phyloP scores from a whole-genome alignment of 805 yeast species.

The Kurtzmaniella cleridarum region DNA sequence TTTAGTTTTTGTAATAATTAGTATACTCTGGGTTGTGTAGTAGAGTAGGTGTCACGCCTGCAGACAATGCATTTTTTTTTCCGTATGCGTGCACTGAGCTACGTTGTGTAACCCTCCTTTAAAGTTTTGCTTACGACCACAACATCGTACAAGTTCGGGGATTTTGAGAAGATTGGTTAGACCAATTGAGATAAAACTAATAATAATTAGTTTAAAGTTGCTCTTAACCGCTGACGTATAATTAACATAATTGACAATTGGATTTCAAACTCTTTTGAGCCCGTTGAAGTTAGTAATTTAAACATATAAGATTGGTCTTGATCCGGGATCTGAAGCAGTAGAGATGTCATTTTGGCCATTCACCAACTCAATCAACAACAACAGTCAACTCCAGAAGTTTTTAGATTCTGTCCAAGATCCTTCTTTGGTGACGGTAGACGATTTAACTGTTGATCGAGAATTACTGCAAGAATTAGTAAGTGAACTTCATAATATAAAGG shows the following conservation, averaged over 20 bases:
- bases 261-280: not conserved
- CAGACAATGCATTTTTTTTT: too few relatives aligned
- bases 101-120: too few relatives aligned
- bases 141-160: too few relatives aligned
- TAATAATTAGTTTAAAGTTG: too few relatives aligned
- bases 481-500: conserved; percentile 33
- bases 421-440: conserved; percentile 25
- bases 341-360: conserved; percentile 45
- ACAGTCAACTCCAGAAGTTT: conserved; percentile 35
- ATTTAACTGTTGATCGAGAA: conserved; percentile 25
- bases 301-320: not conserved
- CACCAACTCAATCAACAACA: conserved; percentile 29
- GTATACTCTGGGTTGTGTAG: too few relatives aligned
- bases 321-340: not conserved
- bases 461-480: conserved; percentile 33
- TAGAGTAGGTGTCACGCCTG: too few relatives aligned
- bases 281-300: not conserved
- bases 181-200: too few relatives aligned
- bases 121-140: too few relatives aligned
- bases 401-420: conserved; percentile 33
- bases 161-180: too few relatives aligned
- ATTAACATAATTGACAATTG: not conserved
- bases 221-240: too few relatives aligned
- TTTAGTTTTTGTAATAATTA: not conserved
- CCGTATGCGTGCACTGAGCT: too few relatives aligned